Conservation (phyloP, 2,329 filamentous ascomycete species). For the Pseudogymnoascus sp. region DNA sequence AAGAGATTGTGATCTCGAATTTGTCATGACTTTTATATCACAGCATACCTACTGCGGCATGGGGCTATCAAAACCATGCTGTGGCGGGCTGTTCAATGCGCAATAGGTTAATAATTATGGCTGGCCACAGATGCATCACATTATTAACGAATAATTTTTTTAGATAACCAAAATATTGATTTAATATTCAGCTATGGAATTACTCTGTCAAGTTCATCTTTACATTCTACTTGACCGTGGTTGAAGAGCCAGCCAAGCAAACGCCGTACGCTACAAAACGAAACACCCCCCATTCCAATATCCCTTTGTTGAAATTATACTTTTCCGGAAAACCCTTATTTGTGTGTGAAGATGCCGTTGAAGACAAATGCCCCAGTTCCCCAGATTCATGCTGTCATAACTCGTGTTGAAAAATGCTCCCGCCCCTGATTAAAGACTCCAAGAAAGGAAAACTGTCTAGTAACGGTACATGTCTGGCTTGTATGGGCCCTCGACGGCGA, state of each 20-base stretch:
- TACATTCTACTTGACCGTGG: slow-evolving; percentile 32
- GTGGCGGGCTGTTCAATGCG: neutral
- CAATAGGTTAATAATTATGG: neutral
- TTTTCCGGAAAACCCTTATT: slow-evolving; percentile 23
- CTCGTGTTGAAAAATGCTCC: slow-evolving; percentile 31
- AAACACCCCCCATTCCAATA: slow-evolving; percentile 18
- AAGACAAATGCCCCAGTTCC: slow-evolving; percentile 40
- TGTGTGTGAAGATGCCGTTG: slow-evolving; percentile 46
- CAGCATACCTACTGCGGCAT: no score
- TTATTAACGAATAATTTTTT: neutral
- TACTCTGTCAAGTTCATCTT: slow-evolving; percentile 7
- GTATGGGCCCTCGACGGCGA: slow-evolving; percentile 82
- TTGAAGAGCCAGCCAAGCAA: slow-evolving; percentile 33
- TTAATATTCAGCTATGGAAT: slow-evolving; percentile 2
- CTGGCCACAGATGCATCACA: neutral
- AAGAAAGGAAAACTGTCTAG: slow-evolving; percentile 24
- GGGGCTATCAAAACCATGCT: neutral
- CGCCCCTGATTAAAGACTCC: slow-evolving; percentile 18
- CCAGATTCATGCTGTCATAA: slow-evolving; percentile 37
- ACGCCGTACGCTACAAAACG: slow-evolving; percentile 28
- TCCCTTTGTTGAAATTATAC: slow-evolving; percentile 28
- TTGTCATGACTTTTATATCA: no score
- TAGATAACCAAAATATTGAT: neutral
- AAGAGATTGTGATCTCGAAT: no score
- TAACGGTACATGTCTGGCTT: slow-evolving; percentile 71